Evolutionary conservation across 768 basidiomycete species (phyloP), one percentile per base, ranked within the genome.

Genomic region (Neoboletus brunneissimus): DNA sequence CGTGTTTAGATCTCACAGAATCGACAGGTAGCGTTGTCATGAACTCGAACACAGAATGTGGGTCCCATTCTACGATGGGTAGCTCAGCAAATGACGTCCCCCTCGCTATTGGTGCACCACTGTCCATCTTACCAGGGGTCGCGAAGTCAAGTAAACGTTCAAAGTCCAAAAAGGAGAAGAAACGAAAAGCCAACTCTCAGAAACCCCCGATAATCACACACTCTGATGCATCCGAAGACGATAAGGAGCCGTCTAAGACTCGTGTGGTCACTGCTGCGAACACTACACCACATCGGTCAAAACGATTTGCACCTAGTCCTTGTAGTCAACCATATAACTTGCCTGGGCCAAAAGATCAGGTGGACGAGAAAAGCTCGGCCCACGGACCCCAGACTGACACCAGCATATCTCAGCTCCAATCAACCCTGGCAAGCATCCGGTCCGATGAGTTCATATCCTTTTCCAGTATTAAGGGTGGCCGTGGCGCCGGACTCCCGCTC

Each of bases 101-200:
- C n/a, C 13, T n/a, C 7, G 22, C 27, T 11, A 12, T 42, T 16
- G 51, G 4, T 48, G 42, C n/a, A 51, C 37, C 1, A 8, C n/a
- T 5, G 25, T 13, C 37, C 46, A n/a, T 10, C 53, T 23, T 40
- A 35, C 16, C 49, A 16, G 47, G 6, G 29, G 31, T n/a, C 31
- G 25, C 20, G 23, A 54, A 54, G 27, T 38, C 44, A 18, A 23
- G 20, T 22, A 43, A 49, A 41, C 49, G 42, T 23, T 48, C 46
- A 10, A 20, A 22, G 3, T 49, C 34, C 20, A 42, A 56, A 41
- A 57, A 31, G 43, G 44, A 37, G 11, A 64, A 51, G 55, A 70
- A 69, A 50, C 69, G 62, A 40, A 68, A 66, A 56, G 52, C 60
- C 34, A 53, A 46, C 38, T 60, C 62, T 48, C 68, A 71, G 60